Conservation (phyloP, 2,329 filamentous ascomycete genomes). For the Cercospora nicotianae region DNA sequence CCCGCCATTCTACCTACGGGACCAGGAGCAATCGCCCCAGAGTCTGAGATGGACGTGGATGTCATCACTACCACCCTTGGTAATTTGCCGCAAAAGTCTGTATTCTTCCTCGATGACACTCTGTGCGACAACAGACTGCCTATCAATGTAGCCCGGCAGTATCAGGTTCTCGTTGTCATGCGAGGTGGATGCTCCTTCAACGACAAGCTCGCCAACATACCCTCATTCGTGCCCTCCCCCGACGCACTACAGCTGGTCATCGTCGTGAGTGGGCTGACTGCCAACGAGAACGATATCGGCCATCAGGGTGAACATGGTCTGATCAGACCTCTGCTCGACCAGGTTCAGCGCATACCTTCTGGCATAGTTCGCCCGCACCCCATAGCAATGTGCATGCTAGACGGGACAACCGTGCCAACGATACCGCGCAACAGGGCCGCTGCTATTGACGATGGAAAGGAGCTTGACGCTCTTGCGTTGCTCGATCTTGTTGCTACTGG, state of each 20-base stretch:
- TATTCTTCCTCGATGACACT: slow-evolving; percentile 68
- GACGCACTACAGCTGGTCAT: slow-evolving; percentile 73
- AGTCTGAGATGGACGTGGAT: slow-evolving; percentile 40
- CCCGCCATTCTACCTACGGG: slow-evolving; percentile 58
- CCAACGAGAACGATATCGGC: background rate
- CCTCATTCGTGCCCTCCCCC: slow-evolving; percentile 61
- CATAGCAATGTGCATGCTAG: slow-evolving; percentile 81
- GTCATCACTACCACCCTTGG: slow-evolving; percentile 40
- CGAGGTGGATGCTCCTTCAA: slow-evolving; percentile 84
- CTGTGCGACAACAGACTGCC: slow-evolving; percentile 62
- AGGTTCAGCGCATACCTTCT: slow-evolving; percentile 67
- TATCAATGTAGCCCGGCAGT: slow-evolving; percentile 49
- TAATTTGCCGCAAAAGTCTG: slow-evolving; percentile 46
- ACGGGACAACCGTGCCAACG: slow-evolving; percentile 49
- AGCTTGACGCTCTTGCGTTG: background rate
- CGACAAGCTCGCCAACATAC: slow-evolving; percentile 81
- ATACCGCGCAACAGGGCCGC: background rate
- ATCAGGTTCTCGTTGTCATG: slow-evolving; percentile 79
- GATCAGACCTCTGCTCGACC: slow-evolving; percentile 71
- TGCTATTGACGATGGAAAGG: background rate
- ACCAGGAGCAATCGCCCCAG: slow-evolving; percentile 67
- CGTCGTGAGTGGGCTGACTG: slow-evolving; percentile 65
- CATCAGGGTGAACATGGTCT: slow-evolving; percentile 36
- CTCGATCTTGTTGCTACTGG: background rate
- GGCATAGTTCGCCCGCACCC: slow-evolving; percentile 70